phyloP scores from a whole-genome alignment of 2,329 filamentous ascomycete genomes.

The Microsporum ferrugineum region DNA sequence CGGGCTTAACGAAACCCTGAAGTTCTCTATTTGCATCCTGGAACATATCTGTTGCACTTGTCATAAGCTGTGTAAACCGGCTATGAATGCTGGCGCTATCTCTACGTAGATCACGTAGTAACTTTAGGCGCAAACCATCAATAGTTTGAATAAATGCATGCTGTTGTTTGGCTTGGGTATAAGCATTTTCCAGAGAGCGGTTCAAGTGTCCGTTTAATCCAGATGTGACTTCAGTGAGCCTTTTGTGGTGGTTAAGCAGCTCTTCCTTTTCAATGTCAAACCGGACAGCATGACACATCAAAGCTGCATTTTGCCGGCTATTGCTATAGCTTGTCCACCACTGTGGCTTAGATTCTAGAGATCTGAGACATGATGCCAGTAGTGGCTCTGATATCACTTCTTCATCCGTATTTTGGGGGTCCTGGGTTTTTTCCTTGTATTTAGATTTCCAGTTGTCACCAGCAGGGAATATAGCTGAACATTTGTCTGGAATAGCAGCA shows the following conservation, averaged over 20 bases:
- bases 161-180: conserved; percentile 22
- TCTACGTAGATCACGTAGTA: conserved; percentile 25
- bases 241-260: conserved; percentile 30
- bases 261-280: conserved; percentile 46
- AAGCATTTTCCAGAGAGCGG: conserved; percentile 24
- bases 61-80: conserved; percentile 19
- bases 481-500: conserved; percentile 40
- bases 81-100: conserved; percentile 19
- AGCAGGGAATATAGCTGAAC: conserved; percentile 38
- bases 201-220: conserved; percentile 28
- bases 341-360: conserved; percentile 44
- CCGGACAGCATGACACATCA: conserved; percentile 52
- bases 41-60: conserved; percentile 21
- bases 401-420: conserved; percentile 16
- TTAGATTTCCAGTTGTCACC: not conserved
- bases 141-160: conserved; percentile 25
- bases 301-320: conserved; percentile 47
- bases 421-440: conserved; percentile 10
- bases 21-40: conserved; percentile 14
- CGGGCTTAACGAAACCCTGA: conserved; percentile 13
- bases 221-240: conserved; percentile 27
- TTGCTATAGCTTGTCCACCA: conserved; percentile 57
- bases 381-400: conserved; percentile 14
- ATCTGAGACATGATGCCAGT: conserved; percentile 42
- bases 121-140: conserved; percentile 21